Conservation (phyloP, 2,329 filamentous ascomycete genomes). For the Emmonsiellopsis sp. region DNA sequence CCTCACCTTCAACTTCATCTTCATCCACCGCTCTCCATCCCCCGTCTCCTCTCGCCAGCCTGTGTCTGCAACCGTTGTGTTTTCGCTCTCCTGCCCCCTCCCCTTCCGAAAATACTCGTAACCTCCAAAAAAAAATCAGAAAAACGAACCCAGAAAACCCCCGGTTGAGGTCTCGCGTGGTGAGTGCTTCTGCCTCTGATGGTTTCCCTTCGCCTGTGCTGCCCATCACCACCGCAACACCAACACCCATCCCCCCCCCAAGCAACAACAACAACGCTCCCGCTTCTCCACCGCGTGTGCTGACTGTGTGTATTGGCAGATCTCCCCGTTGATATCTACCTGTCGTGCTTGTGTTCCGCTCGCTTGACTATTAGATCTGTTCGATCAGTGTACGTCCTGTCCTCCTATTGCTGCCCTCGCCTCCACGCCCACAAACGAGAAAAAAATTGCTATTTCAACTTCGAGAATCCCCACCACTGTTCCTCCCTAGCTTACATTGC, state of each 20-base stretch:
- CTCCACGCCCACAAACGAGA: no score
- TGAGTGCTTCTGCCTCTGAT: constrained; percentile 5
- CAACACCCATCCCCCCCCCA: neutral
- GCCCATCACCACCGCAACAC: neutral
- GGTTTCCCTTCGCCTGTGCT: neutral
- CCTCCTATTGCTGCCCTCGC: constrained; percentile 4
- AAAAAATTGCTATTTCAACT: no score
- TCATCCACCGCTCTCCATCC: neutral
- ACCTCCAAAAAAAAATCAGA: constrained; percentile 11
- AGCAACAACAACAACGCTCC: neutral
- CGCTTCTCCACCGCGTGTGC: neutral
- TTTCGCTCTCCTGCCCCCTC: constrained; percentile 16
- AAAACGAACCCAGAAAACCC: constrained; percentile 1
- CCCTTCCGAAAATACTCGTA: constrained; percentile 23
- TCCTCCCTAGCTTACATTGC: neutral
- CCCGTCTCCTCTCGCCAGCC: constrained; percentile 1
- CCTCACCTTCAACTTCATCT: no score
- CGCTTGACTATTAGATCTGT: neutral
- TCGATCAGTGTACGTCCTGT: constrained; percentile 5
- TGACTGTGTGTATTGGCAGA: neutral
- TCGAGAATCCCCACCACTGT: neutral
- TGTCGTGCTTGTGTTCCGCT: neutral
- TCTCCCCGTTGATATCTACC: neutral
- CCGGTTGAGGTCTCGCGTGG: constrained; percentile 10
- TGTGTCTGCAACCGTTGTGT: constrained; percentile 3